These are phyloP conservation scores for Metschnikowia matae DNA, from an alignment of 805 yeast genomes.

Conservation along the genomic window DNA sequence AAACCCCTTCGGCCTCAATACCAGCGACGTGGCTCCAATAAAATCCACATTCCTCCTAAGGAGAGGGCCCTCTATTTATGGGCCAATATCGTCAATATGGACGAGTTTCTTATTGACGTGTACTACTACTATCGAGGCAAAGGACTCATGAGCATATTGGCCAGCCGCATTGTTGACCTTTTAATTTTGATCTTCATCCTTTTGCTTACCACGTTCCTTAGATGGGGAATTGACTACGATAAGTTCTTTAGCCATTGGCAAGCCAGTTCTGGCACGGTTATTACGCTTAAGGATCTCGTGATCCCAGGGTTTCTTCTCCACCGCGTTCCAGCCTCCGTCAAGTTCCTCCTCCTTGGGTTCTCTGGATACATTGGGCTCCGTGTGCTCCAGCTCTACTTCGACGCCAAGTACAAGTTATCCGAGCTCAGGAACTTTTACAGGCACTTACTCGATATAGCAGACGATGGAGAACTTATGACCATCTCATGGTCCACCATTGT, in stretches of 20 bases:
- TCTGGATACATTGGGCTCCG: constrained; percentile 50
- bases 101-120: constrained; percentile 75
- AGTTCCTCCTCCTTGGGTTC: constrained; percentile 62
- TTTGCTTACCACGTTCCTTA: constrained; percentile 70
- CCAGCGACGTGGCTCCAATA: constrained; percentile 5
- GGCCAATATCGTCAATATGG: constrained; percentile 94
- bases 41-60: constrained; percentile 35
- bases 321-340: constrained; percentile 42
- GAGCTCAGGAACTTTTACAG: constrained; percentile 78
- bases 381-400: constrained; percentile 52
- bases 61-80: constrained; percentile 91
- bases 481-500: constrained; percentile 90
- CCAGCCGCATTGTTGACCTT: constrained; percentile 63
- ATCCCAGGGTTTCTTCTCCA: constrained; percentile 44
- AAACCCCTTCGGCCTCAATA: not conserved
- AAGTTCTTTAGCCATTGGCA: constrained; percentile 25
- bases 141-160: constrained; percentile 76
- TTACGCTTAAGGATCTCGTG: constrained; percentile 32
- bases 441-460: constrained; percentile 65
- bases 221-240: constrained; percentile 71
- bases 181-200: constrained; percentile 76
- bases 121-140: constrained; percentile 82
- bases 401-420: constrained; percentile 54
- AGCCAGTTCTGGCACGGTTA: constrained; percentile 16
- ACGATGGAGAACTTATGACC: constrained; percentile 78